Base-by-base conservation (phyloP, 202 grass and related monocot genomes). In the Hordeum pubiflorum region DNA sequence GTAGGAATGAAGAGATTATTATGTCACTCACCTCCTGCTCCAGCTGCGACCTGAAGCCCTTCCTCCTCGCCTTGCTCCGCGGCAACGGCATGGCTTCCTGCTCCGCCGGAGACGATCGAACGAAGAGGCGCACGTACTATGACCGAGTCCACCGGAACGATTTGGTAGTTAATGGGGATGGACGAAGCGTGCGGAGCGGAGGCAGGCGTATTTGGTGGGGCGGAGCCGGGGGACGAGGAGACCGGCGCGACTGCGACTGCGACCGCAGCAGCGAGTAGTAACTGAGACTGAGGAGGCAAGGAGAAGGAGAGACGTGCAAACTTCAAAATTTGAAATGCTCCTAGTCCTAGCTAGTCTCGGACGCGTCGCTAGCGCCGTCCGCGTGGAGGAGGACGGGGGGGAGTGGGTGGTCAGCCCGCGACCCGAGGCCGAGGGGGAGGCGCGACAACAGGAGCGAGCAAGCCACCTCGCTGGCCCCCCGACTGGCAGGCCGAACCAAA, bases 1-100 rank as follows among this genome's bases (percentile, higher is more conserved):
- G 32, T 3, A 33, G 32, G 32, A 33, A 33, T 10, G 3, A 2
- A 0, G 21, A 9, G 36, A 1, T 29, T 3, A 29, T 29, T 3
- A 29, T 10, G 9, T 3, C 10, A 33, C 84, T 80, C 50, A 87
- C 86, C 20, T 88, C 86, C 70, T 81, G 76, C 54, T 88, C 87
- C 17, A 86, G 83, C 67, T 68, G 87, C 37, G 71, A 17, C 32
- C 86, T 72, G 72, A 65, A 68, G 5, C 72, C 87, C 73, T 37
- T 81, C 69, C 43, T 50, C 77, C 71, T 76, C 18, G 43, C 37
- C 82, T 73, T 89, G 55, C 61, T 31, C 70, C 80, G 63, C 66
- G 78, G 69, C 81, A 84, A 13, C 33, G 83, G 83, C 83, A 85
- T 85, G 59, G 26, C 60, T 63, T 6, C 23, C 11, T 2, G 11